These are phyloP conservation scores for Termitomyces sp. DNA, from an alignment of 768 basidiomycete genomes.

Conservation along the genomic window DNA sequence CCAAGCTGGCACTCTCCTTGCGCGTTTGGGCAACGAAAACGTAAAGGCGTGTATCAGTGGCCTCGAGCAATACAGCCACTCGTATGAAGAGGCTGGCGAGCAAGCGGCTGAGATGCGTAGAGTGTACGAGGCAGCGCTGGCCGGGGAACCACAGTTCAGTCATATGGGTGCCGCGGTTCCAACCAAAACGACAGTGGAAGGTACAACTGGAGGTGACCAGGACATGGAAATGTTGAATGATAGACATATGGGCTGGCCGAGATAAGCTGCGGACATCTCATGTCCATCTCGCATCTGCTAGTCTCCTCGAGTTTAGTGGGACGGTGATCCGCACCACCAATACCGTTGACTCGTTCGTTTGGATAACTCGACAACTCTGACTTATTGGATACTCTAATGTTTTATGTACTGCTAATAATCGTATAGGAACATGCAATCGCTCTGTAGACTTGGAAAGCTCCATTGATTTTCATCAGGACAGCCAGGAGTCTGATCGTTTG, in stretches of 20 bases:
- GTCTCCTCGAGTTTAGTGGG: background rate
- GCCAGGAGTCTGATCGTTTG: background rate
- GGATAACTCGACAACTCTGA: background rate
- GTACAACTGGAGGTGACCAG: constrained; percentile 11
- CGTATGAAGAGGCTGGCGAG: constrained; percentile 83
- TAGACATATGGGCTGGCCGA: constrained; percentile 7
- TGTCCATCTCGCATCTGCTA: background rate
- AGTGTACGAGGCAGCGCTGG: constrained; percentile 35
- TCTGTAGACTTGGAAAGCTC: background rate
- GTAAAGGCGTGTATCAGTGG: constrained; percentile 81
- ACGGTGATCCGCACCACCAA: background rate
- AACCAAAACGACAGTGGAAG: constrained; percentile 24
- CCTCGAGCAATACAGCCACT: constrained; percentile 82
- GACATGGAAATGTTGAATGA: constrained; percentile 13
- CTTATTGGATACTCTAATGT: background rate
- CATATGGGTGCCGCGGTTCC: constrained; percentile 42
- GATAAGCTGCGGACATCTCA: background rate
- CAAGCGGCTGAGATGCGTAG: constrained; percentile 68
- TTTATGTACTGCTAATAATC: background rate
- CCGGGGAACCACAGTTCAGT: constrained; percentile 39
- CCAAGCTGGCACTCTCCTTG: constrained; percentile 78
- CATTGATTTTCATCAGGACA: background rate
- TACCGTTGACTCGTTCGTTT: background rate
- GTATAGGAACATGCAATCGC: background rate
- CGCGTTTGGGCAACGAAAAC: constrained; percentile 77